Evolutionary conservation across 768 basidiomycete genomes (phyloP).

Genomic region (Leucosporidium creatinivorum): DNA sequence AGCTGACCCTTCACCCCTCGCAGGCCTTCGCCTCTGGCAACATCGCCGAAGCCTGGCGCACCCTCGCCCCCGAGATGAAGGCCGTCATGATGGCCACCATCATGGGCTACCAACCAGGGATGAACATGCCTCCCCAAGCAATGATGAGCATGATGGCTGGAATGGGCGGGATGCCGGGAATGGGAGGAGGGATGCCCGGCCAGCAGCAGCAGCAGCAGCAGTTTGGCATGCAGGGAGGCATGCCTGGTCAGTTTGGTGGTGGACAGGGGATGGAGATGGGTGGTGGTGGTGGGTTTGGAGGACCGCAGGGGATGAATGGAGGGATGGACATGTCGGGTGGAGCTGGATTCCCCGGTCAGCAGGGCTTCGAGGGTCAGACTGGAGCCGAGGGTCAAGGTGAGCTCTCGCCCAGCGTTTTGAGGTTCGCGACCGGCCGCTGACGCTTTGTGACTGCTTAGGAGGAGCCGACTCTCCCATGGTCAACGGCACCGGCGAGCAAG

Average conservation of each 20-base stretch:
- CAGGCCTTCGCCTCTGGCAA: constrained; percentile 71
- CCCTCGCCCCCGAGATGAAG: constrained; percentile 37
- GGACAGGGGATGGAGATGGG: not conserved
- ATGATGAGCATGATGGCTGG: constrained; percentile 33
- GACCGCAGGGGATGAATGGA: not conserved
- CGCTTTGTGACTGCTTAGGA: no score
- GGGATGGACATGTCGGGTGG: not conserved
- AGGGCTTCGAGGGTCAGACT: not conserved
- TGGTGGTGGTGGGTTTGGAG: no score
- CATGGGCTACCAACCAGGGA: constrained; percentile 49
- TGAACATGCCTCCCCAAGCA: constrained; percentile 26
- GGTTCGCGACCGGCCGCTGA: not conserved
- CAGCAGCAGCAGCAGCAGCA: constrained; percentile 1
- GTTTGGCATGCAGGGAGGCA: not conserved
- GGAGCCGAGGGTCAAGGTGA: not conserved
- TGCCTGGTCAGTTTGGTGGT: not conserved
- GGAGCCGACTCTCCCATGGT: not conserved
- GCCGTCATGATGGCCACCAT: constrained; percentile 36
- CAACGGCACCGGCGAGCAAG: not conserved
- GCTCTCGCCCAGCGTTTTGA: no score
- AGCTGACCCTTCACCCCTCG: constrained; percentile 48
- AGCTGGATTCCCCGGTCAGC: not conserved
- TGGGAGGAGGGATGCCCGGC: constrained; percentile 11
- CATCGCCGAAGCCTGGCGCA: constrained; percentile 34
- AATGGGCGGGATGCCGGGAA: constrained; percentile 38